These are phyloP conservation scores for Camellia oleifera DNA, from an alignment of 179 eudicot species.

Conservation along the genomic window DNA sequence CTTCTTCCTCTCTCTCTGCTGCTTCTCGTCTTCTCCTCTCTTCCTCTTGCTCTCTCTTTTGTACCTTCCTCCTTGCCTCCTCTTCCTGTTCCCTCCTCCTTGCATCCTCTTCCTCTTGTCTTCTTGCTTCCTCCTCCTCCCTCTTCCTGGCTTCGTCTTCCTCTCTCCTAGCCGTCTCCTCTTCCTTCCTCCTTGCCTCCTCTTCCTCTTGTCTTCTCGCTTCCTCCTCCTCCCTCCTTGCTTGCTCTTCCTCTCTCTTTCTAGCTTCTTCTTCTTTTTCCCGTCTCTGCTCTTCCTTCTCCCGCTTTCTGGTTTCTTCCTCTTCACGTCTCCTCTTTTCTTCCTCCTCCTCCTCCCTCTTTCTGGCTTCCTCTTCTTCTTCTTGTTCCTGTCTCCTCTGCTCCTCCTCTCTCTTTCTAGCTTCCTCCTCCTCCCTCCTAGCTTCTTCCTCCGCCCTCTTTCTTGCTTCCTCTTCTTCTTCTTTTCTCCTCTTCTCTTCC, in stretches of 20 bases:
- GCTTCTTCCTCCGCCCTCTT: conserved; percentile 17
- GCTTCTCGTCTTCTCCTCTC: conserved; percentile 17
- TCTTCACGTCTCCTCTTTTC: conserved; percentile 10
- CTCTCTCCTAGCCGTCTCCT: conserved; percentile 19
- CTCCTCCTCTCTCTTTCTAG: conserved; percentile 20
- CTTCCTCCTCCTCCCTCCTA: not conserved
- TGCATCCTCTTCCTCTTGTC: conserved; percentile 21
- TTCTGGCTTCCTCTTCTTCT: conserved; percentile 13
- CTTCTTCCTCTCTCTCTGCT: conserved; percentile 14
- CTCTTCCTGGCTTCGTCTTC: conserved; percentile 25
- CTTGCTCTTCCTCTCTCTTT: not conserved
- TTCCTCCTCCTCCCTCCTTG: conserved; percentile 17
- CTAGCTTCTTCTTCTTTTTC: conserved; percentile 14
- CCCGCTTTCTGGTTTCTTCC: conserved; percentile 11
- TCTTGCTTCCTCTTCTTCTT: conserved; percentile 29
- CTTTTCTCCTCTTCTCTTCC: conserved; percentile 13
- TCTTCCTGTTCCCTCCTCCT: conserved; percentile 29
- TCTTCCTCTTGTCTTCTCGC: conserved; percentile 16
- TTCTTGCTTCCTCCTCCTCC: not conserved
- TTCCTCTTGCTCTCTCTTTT: conserved; percentile 10
- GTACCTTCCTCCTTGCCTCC: not conserved
- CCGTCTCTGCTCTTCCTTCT: conserved; percentile 9
- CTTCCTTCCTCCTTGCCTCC: not conserved
- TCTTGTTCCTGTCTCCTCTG: conserved; percentile 21
- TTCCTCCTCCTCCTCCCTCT: conserved; percentile 21